Evolutionary conservation across 148 eudicot genomes (phyloP), one percentile per base, ranked within the genome.

Genomic region (Camellia lanceoleosa): DNA sequence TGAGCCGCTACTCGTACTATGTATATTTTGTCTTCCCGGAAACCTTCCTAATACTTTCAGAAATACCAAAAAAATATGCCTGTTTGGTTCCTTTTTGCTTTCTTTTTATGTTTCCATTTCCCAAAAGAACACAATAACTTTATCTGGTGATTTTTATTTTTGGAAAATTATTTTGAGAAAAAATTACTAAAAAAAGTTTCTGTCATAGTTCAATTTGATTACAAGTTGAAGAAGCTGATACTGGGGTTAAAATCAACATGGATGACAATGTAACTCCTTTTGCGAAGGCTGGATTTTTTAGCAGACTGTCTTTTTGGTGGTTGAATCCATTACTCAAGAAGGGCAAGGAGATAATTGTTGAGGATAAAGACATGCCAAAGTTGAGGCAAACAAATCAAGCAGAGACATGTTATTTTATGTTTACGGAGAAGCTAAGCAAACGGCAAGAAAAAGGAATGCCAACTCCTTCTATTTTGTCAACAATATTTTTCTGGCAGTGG

Each of bases 231-330:
- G 83, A 74, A 42, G 83, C 68, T 46, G 74, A 78, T 56, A 84
- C 70, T 72, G 44, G 1, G 5, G 5, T 2, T 41, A 47, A 14
- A 10, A 13, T 3, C 11, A 55, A 52, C 19, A 8, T 7, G 61
- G 79, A 78, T 12, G 80, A 87, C 2, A 76, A 80, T 79, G 63
- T 56, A 41, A 88, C 83, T 51, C 86, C 85, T 13, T 80, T 87
- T 67, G 67, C 80, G 14, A 65, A 70, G 61, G 90, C 90, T 14
- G 88, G 90, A 61, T 30, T 86, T 18, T 46, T 89, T 19, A 89
- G 90, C 46, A 83, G 64, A 49, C 80, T 90, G 77, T 79, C 93
- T 59, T 90, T 90, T 59, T 87, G 91, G 87, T 90, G 93, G 93
- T 62, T 90, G 66, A 90, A 90, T 80, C 83, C 86, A 54, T 18